Percentiles rank a stretch among this genome's conserved stretches.
These are phyloP conservation scores for Rhizopus stolonifer DNA, from an alignment of 371 early-diverging fungal genomes.

Conservation along the genomic window DNA sequence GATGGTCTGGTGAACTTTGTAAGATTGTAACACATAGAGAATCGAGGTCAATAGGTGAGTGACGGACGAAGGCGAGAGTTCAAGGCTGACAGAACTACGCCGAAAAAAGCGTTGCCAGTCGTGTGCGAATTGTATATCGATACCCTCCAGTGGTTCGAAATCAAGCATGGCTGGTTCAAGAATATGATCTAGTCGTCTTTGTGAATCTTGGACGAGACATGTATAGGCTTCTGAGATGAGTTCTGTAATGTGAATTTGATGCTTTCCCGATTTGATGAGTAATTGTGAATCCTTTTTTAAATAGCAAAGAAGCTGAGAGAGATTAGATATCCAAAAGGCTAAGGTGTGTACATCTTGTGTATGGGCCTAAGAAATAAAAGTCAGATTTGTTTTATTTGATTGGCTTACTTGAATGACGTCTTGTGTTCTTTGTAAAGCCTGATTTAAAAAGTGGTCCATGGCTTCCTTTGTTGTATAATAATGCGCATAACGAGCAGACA, in stretches of 20 bases:
- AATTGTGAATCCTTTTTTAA: constrained; percentile 80
- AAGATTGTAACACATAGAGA: constrained; percentile 56
- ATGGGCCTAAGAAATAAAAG: constrained; percentile 19
- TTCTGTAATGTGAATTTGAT: constrained; percentile 71
- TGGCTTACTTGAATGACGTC: constrained; percentile 14
- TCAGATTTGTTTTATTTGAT: constrained; percentile 45
- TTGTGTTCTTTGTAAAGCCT: constrained; percentile 61
- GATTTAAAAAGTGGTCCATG: constrained; percentile 63
- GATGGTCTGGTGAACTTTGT: constrained; percentile 71
- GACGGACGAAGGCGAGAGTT: constrained; percentile 59
- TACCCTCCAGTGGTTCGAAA: constrained; percentile 70
- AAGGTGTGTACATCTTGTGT: constrained; percentile 41
- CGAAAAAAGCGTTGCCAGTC: constrained; percentile 51
- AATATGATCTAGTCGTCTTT: constrained; percentile 60
- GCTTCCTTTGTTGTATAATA: constrained; percentile 71
- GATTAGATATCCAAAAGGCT: constrained; percentile 87
- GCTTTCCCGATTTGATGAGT: constrained; percentile 58
- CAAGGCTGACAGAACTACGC: constrained; percentile 6
- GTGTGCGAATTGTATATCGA: constrained; percentile 65
- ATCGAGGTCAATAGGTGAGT: constrained; percentile 63
- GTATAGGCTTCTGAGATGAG: constrained; percentile 74
- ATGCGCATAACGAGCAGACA: constrained; percentile 86
- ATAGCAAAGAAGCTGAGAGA: constrained; percentile 75
- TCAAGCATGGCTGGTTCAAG: constrained; percentile 75
- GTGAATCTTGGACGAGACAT: constrained; percentile 61